Conservation (phyloP, 441 rosid species). For the Brassica balearica region DNA sequence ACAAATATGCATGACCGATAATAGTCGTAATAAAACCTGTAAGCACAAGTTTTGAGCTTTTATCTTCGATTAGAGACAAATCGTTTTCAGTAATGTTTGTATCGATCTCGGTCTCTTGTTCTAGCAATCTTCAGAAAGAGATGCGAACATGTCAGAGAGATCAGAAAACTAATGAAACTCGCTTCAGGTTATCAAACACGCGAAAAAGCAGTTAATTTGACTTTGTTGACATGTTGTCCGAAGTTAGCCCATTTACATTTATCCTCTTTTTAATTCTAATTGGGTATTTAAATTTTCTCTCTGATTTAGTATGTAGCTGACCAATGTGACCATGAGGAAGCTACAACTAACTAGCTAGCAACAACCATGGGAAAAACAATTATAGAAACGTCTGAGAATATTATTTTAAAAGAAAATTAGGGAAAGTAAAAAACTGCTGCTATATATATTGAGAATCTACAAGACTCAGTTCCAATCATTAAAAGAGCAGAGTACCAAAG, state of each 20-base stretch:
- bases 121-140: constrained; percentile 8
- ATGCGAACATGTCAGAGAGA: constrained; percentile 1
- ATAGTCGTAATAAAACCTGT: not conserved
- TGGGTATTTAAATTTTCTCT: no score
- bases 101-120: constrained; percentile 25
- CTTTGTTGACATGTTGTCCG: not conserved
- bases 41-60: not conserved
- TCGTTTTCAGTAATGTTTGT: not conserved
- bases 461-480: not conserved
- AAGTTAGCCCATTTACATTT: not conserved
- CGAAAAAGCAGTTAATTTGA: not conserved
- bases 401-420: not conserved
- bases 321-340: not conserved
- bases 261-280: not conserved
- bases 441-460: not conserved
- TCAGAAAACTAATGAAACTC: not conserved
- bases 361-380: not conserved
- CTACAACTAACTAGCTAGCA: not conserved
- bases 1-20: not conserved
- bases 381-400: not conserved
- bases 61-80: not conserved
- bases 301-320: not conserved
- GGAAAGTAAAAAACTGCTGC: not conserved
- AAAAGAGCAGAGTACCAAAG: not conserved
- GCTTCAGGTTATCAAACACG: not conserved